A percentile compares a stretch with the other conserved stretches of the same genome.
Conservation (phyloP, 805 yeast species). For the Blastobotrys parvus region DNA sequence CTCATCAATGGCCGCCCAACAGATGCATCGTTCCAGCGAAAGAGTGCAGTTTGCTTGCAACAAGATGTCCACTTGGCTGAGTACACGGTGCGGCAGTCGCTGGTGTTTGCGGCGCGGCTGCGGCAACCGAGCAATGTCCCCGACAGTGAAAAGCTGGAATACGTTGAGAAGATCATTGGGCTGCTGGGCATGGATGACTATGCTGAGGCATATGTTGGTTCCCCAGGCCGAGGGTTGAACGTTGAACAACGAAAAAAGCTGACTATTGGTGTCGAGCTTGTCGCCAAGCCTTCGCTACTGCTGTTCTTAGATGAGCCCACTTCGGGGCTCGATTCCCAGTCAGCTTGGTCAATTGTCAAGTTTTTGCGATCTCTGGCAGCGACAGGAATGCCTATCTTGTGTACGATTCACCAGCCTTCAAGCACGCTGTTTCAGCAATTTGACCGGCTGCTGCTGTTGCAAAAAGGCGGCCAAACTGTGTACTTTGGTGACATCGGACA, state of each 20-base stretch:
- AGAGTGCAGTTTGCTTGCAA: conserved; percentile 71
- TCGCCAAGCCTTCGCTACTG: conserved; percentile 53
- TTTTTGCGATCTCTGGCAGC: conserved; percentile 58
- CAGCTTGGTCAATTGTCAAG: conserved; percentile 61
- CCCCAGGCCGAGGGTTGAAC: conserved; percentile 58
- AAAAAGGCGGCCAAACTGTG: conserved; percentile 66
- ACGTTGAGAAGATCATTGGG: conserved; percentile 57
- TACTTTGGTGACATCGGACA: conserved; percentile 72
- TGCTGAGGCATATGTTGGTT: conserved; percentile 68
- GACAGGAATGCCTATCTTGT: conserved; percentile 60
- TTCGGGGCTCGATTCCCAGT: conserved; percentile 51
- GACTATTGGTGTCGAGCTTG: conserved; percentile 60
- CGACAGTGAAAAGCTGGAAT: conserved; percentile 46
- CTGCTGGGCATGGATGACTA: conserved; percentile 57
- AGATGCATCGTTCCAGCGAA: conserved; percentile 52
- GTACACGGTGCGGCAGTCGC: conserved; percentile 62
- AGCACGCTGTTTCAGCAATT: conserved; percentile 56
- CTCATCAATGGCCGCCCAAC: conserved; percentile 60
- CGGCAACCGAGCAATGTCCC: conserved; percentile 56
- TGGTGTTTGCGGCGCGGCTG: conserved; percentile 58
- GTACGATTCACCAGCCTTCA: conserved; percentile 70
- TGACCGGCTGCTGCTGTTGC: conserved; percentile 54
- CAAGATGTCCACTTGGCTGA: conserved; percentile 62
- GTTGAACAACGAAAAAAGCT: conserved; percentile 58
- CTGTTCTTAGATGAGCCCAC: conserved; percentile 61